Conservation (phyloP, 805 yeast species). For the Yarrowia divulgata region DNA sequence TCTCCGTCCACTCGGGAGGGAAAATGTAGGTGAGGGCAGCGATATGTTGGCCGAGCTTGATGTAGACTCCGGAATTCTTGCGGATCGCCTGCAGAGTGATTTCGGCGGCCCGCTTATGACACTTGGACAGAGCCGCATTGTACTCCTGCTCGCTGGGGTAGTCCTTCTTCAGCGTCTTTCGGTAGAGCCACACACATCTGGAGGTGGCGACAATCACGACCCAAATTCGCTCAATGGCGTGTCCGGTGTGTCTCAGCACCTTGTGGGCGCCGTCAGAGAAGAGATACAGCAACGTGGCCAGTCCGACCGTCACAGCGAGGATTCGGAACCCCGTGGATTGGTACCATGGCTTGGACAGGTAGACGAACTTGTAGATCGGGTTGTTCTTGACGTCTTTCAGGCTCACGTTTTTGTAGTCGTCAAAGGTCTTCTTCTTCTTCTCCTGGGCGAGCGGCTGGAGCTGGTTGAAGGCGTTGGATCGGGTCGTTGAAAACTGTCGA, state of each 20-base stretch:
- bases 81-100: conserved; percentile 82
- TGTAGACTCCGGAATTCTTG: conserved; percentile 88
- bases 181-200: conserved; percentile 75
- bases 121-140: conserved; percentile 60
- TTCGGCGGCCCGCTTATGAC: conserved; percentile 78
- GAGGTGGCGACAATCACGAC: conserved; percentile 61
- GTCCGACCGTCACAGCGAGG: conserved; percentile 18
- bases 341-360: conserved; percentile 35
- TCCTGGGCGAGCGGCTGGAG: neutral
- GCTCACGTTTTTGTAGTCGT: conserved; percentile 21
- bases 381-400: conserved; percentile 18
- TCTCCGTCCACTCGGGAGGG: conserved; percentile 93
- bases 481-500: neutral
- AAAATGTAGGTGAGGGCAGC: conserved; percentile 89
- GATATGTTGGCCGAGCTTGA: conserved; percentile 93
- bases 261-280: conserved; percentile 34
- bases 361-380: conserved; percentile 39
- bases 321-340: conserved; percentile 9
- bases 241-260: conserved; percentile 43
- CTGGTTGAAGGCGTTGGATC: neutral
- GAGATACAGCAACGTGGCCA: conserved; percentile 9
- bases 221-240: conserved; percentile 47
- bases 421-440: neutral
- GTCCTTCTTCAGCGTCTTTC: conserved; percentile 58
- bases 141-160: conserved; percentile 59